Percentiles rank a stretch among this genome's conserved stretches.
Evolutionary conservation across 768 basidiomycete species (phyloP).

Genomic region (Fibroporia radiculosa): DNA sequence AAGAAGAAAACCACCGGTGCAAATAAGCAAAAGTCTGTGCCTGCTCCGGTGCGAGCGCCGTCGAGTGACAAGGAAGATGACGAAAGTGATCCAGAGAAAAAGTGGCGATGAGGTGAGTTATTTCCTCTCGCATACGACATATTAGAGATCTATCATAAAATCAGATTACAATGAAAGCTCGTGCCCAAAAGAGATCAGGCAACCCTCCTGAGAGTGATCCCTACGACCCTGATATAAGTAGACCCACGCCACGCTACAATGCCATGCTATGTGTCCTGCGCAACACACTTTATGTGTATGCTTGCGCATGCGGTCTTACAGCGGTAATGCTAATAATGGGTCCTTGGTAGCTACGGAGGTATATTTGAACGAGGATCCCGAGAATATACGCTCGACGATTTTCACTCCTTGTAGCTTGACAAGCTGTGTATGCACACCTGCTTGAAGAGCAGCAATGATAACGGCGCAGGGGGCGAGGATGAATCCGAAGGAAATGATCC

Average conservation of each 20-base stretch:
- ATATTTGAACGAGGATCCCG: slow-evolving; percentile 77
- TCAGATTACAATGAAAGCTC: neutral
- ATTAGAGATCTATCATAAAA: neutral
- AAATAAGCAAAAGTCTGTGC: slow-evolving; percentile 31
- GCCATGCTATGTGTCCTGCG: slow-evolving; percentile 80
- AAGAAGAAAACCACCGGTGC: slow-evolving; percentile 47
- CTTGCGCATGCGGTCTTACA: slow-evolving; percentile 2
- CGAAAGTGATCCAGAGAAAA: slow-evolving; percentile 10
- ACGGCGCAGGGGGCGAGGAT: slow-evolving; percentile 52
- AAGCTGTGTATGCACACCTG: slow-evolving; percentile 76
- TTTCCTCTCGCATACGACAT: neutral
- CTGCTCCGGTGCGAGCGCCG: slow-evolving; percentile 6
- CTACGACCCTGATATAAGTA: slow-evolving; percentile 54
- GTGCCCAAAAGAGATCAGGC: neutral
- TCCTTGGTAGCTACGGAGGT: slow-evolving; percentile 69
- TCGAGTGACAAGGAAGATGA: slow-evolving; percentile 16
- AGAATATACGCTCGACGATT: slow-evolving; percentile 89
- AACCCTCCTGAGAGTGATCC: slow-evolving; percentile 31
- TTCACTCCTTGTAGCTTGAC: slow-evolving; percentile 70
- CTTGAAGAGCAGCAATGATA: slow-evolving; percentile 62
- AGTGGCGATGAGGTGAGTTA: slow-evolving; percentile 13
- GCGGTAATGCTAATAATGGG: neutral
- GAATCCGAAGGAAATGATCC: slow-evolving; percentile 50
- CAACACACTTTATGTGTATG: slow-evolving; percentile 82
- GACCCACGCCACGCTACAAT: slow-evolving; percentile 74